Conservation (phyloP, 2,329 filamentous ascomycete genomes). For the Bretziella fagacearum region DNA sequence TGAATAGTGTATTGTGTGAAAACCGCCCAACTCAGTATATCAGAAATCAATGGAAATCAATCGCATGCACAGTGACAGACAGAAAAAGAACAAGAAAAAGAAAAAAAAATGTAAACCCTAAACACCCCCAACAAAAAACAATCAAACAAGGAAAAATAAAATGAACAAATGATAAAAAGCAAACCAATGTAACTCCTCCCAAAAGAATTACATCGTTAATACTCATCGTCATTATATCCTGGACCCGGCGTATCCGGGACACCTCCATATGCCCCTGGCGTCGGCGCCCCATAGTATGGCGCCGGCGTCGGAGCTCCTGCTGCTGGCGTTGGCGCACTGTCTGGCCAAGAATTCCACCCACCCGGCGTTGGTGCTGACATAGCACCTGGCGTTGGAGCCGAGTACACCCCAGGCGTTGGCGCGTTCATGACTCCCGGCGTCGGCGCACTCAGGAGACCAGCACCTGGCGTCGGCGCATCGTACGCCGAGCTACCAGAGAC, state of each 20-base stretch:
- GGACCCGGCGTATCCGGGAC: slow-evolving; percentile 44
- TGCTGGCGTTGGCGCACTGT: slow-evolving; percentile 49
- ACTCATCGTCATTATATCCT: slow-evolving; percentile 32
- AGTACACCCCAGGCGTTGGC: slow-evolving; percentile 51
- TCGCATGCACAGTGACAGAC: background rate
- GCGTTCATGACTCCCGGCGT: slow-evolving; percentile 48
- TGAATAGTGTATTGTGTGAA: too few relatives aligned
- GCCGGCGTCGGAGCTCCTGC: slow-evolving; percentile 52
- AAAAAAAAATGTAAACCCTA: slow-evolving; percentile 4
- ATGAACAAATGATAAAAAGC: slow-evolving; percentile 1
- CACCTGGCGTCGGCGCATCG: slow-evolving; percentile 53
- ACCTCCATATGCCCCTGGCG: slow-evolving; percentile 42
- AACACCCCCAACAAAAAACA: slow-evolving; percentile 4
- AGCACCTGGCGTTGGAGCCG: slow-evolving; percentile 45
- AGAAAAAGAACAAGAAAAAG: background rate
- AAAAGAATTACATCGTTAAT: background rate
- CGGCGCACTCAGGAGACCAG: slow-evolving; percentile 36
- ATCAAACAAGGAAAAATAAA: slow-evolving; percentile 4
- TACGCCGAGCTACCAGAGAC: slow-evolving; percentile 35
- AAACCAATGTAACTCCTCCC: too few relatives aligned
- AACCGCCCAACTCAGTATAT: too few relatives aligned
- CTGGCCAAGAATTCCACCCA: slow-evolving; percentile 43
- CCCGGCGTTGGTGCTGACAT: slow-evolving; percentile 53
- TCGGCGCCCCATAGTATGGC: slow-evolving; percentile 45
- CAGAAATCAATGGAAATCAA: too few relatives aligned